phyloP scores from a whole-genome alignment of 257 asterid genomes.

The Penstemon newberryi region DNA sequence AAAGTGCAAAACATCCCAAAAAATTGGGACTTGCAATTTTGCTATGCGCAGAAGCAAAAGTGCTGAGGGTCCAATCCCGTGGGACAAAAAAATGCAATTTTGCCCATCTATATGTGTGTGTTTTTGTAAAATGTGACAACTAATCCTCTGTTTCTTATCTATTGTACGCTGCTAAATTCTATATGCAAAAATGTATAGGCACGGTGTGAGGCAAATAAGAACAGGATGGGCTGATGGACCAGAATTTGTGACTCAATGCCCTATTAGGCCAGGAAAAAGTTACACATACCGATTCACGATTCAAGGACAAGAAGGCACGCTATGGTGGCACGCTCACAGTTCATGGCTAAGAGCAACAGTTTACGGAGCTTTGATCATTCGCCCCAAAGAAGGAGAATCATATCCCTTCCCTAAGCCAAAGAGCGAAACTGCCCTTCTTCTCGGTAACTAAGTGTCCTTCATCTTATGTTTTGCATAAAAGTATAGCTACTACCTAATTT shows the following conservation, averaged over 20 bases:
- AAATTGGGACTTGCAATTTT: too few species aligned
- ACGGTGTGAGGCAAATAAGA: constrained; percentile 78
- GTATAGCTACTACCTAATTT: background rate
- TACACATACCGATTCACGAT: constrained; percentile 77
- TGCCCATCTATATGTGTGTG: too few species aligned
- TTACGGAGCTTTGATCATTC: constrained; percentile 76
- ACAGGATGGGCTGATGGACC: constrained; percentile 96
- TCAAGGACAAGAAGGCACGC: constrained; percentile 90
- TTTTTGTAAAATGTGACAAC: background rate
- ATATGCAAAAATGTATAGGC: constrained; percentile 45
- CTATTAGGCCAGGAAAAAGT: constrained; percentile 75
- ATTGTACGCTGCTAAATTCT: background rate
- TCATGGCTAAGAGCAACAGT: constrained; percentile 96
- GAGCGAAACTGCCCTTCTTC: constrained; percentile 68
- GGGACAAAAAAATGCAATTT: too few species aligned
- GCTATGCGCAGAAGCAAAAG: too few species aligned
- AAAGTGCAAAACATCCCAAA: too few species aligned
- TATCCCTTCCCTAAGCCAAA: constrained; percentile 81
- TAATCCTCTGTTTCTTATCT: background rate
- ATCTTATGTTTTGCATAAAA: background rate
- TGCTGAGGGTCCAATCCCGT: too few species aligned
- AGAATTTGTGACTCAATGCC: constrained; percentile 84
- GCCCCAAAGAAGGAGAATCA: constrained; percentile 60
- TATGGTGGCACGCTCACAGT: constrained; percentile 99
- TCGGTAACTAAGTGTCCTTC: constrained; percentile 43